Base-by-base conservation (phyloP, 2,329 filamentous ascomycete genomes). In the Fusarium xyrophilum region DNA sequence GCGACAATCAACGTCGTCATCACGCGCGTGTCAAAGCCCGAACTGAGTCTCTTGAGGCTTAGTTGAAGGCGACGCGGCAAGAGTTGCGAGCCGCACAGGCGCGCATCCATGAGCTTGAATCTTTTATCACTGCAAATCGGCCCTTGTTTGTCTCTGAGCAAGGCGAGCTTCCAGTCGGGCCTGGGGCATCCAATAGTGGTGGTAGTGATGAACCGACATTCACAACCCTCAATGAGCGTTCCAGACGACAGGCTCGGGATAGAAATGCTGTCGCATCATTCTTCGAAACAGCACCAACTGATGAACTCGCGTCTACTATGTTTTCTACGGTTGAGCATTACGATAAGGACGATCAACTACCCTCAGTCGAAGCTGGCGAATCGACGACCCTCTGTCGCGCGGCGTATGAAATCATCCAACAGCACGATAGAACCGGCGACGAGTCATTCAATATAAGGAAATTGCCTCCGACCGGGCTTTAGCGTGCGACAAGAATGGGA, bases 1-100 rank as follows among this genome's bases (percentile, higher is more conserved):
- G 83, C n/a, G 80, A 85, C 46, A 86, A 85, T 65, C 83, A 85
- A 69, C 80, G 83, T 39, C 79, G 83, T 27, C 83, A 85, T 67
- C 81, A 83, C 7, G 82, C 82, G 12, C 76, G 80, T 32, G 77
- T 79, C 42, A 81, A 79, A 47, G 76, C 77, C 38, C 76, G 79
- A 38, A 78, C 84, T 28, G 70, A 76, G 3, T 59, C 63, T 4
- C 68, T 77, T 1, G 75, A 76, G 50, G 39, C 36, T 8, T 60
- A 66, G 10, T 73, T 80, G 9, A 25, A 50, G 33, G 9, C 61
- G 27, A 70, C 44, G 7, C 56, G 50, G 28, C 21, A 39, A 25
- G 52, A 65, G 43, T 36, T 65, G 17, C 44, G 17, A n/a, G 19
- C 17, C 6, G 65, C 65, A 4, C 21, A 23, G 12, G 40, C 40